A percentile compares a stretch with the other conserved stretches of the same genome.
Evolutionary conservation across 768 basidiomycete species (phyloP).

Genomic region (Rossbeevera mucosa): DNA sequence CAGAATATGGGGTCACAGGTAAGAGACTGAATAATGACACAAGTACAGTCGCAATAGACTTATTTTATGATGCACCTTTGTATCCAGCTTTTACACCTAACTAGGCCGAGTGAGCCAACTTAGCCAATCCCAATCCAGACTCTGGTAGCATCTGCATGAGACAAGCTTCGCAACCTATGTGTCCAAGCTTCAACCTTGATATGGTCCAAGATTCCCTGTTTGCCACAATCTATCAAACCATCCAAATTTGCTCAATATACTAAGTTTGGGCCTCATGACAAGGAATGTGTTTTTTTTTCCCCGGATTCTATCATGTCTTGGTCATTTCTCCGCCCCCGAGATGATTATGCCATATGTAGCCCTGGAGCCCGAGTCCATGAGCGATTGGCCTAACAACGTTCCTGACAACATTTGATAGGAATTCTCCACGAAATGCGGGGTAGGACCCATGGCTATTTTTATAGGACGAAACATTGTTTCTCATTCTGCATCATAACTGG

Average conservation of each 20-base stretch:
- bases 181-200: not conserved
- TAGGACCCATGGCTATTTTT: constrained; percentile 1
- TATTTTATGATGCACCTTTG: not conserved
- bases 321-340: not conserved
- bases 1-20: not conserved
- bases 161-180: not conserved
- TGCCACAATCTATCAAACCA: not conserved
- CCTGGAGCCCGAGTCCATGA: constrained; percentile 2
- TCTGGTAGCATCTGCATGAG: no score
- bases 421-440: not conserved
- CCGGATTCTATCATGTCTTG: not conserved
- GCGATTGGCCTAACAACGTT: not conserved
- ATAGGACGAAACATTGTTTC: not conserved
- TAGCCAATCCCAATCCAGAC: no score
- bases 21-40: not conserved
- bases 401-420: constrained; percentile 4
- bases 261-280: not conserved
- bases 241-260: not conserved
- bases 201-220: not conserved
- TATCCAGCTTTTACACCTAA: not conserved
- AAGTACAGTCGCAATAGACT: not conserved
- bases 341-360: not conserved
- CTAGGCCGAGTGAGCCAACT: not conserved
- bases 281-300: not conserved
- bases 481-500: not conserved